A percentile compares a stretch with the other conserved stretches of the same genome.
These are phyloP conservation scores for Hyaloperonospora arabidopsidis DNA, from an alignment of 352 stramenopile species.

Conservation along the genomic window DNA sequence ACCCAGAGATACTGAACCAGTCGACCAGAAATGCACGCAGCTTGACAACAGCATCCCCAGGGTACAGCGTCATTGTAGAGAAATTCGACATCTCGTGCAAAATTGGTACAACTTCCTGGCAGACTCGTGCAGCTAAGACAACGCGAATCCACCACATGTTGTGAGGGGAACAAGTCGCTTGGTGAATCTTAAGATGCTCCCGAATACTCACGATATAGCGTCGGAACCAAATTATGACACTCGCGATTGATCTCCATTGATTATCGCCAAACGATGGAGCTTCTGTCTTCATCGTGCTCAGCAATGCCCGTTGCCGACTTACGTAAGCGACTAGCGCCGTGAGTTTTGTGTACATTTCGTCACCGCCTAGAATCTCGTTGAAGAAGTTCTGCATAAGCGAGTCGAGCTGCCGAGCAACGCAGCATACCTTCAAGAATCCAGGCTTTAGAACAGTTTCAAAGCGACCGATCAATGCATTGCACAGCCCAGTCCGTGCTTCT, in stretches of 20 bases:
- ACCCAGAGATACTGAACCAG: slow-evolving; percentile 20
- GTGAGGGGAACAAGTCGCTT: slow-evolving; percentile 9
- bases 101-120: slow-evolving; percentile 13
- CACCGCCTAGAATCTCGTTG: slow-evolving; percentile 11
- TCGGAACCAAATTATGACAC: slow-evolving; percentile 19
- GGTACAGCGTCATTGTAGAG: slow-evolving; percentile 3
- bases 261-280: slow-evolving; percentile 9
- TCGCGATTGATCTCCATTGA: slow-evolving; percentile 16
- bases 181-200: slow-evolving; percentile 12
- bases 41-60: slow-evolving; percentile 9
- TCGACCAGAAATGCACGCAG: slow-evolving; percentile 8
- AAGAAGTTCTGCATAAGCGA: slow-evolving; percentile 21
- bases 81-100: slow-evolving; percentile 18
- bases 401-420: slow-evolving; percentile 17
- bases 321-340: slow-evolving; percentile 20
- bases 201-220: slow-evolving; percentile 16
- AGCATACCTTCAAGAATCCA: slow-evolving; percentile 18
- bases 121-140: slow-evolving; percentile 16
- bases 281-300: slow-evolving; percentile 14
- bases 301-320: slow-evolving; percentile 15
- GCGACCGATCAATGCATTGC: slow-evolving; percentile 18
- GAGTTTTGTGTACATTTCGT: slow-evolving; percentile 19
- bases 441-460: slow-evolving; percentile 18
- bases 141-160: slow-evolving; percentile 22
- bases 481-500: slow-evolving; percentile 12